Percentiles rank a stretch among this genome's conserved stretches.
These are phyloP conservation scores for Phytophthora lateralis DNA, from an alignment of 352 stramenopile species.

Conservation along the genomic window DNA sequence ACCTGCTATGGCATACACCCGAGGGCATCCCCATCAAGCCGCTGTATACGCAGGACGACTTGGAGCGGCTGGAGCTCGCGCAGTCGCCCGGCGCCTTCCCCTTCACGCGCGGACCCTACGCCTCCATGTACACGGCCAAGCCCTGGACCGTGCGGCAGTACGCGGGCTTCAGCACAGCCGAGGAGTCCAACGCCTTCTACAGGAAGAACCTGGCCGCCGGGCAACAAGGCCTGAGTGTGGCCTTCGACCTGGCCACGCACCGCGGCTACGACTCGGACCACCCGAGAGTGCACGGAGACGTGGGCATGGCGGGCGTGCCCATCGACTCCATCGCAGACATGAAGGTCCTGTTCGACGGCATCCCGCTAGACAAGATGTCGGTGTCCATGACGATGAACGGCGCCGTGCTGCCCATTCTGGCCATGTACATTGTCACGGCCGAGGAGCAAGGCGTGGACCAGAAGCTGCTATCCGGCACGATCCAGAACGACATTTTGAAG, in stretches of 20 bases:
- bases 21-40: conserved; percentile 96
- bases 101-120: conserved; percentile 94
- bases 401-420: conserved; percentile 95
- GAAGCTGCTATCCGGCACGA: conserved; percentile 79
- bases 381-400: conserved; percentile 99
- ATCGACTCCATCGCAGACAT: conserved; percentile 98
- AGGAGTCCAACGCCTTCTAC: conserved; percentile 98
- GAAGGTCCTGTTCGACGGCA: conserved; percentile 97
- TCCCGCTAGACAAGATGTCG: conserved; percentile 95
- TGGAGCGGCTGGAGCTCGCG: conserved; percentile 58
- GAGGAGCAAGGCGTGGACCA: conserved; percentile 95
- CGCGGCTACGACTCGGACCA: conserved; percentile 97
- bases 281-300: conserved; percentile 93
- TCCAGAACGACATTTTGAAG: conserved; percentile 98
- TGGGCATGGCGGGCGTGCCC: conserved; percentile 97
- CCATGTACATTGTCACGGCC: conserved; percentile 96
- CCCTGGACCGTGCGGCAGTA: conserved; percentile 97
- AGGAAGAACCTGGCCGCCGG: conserved; percentile 93
- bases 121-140: conserved; percentile 97
- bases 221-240: conserved; percentile 92
- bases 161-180: conserved; percentile 96
- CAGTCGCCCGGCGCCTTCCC: conserved; percentile 91
- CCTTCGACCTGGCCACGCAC: conserved; percentile 98
- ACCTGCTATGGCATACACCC: conserved; percentile 83
- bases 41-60: conserved; percentile 91